Evolutionary conservation across 2,329 filamentous ascomycete genomes (phyloP).

Genomic region (Sporothrix variecibatus): DNA sequence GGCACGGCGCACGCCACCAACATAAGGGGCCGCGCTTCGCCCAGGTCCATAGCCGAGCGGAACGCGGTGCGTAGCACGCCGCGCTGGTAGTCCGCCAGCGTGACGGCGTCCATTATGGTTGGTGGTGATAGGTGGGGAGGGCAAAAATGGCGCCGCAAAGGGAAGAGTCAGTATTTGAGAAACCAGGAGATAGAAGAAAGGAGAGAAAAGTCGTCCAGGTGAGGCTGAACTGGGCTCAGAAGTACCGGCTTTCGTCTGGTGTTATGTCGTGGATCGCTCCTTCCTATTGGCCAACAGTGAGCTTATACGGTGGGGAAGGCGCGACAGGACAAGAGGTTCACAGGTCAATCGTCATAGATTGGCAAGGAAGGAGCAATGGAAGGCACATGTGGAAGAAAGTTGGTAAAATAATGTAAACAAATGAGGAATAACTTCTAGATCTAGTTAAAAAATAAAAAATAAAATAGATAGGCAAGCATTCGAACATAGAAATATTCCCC

Average conservation of each 20-base stretch:
- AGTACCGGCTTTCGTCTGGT: not conserved
- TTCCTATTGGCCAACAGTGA: not conserved
- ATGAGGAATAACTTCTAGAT: too few relatives aligned
- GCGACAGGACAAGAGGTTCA: not conserved
- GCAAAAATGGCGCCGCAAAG: not conserved
- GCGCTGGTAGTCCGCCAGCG: constrained; percentile 30
- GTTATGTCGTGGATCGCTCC: not conserved
- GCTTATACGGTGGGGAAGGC: constrained; percentile 5
- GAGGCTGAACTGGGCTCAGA: not conserved
- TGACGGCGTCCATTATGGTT: constrained; percentile 21
- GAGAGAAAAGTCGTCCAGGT: not conserved
- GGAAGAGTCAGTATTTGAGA: not conserved
- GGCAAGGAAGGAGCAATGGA: not conserved
- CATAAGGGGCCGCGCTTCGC: constrained; percentile 46
- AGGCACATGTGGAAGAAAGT: not conserved
- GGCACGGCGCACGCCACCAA: constrained; percentile 55
- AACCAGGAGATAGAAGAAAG: not conserved
- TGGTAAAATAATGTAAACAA: not conserved
- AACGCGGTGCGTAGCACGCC: constrained; percentile 26
- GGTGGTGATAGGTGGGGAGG: not conserved
- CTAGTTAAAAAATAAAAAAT: not conserved
- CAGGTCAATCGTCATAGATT: not conserved
- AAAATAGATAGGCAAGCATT: too few relatives aligned
- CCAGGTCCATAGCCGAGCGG: constrained; percentile 24
- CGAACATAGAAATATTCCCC: too few relatives aligned